Percentiles rank a stretch among this genome's conserved stretches.
These are phyloP conservation scores for Xylaria castorea DNA, from an alignment of 495 filamentous ascomycete species.

Conservation along the genomic window DNA sequence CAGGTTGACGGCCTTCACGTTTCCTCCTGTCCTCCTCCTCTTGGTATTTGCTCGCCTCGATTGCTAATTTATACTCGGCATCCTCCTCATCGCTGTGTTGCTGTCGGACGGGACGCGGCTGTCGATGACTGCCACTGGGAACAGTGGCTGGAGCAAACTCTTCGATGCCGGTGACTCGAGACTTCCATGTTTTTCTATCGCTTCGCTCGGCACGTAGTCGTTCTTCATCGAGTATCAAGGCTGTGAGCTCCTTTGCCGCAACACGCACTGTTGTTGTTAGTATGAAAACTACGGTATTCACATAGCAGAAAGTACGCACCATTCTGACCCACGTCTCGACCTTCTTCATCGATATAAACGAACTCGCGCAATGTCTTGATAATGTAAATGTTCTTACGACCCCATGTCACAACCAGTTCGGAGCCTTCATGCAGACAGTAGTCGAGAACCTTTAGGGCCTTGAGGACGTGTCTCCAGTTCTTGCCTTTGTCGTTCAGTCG, in stretches of 20 bases:
- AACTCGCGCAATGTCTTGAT: slow-evolving; percentile 99
- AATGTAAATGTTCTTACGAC: slow-evolving; percentile 95
- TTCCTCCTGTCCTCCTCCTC: slow-evolving; percentile 90
- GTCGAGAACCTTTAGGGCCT: slow-evolving; percentile 96
- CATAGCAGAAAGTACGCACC: slow-evolving; percentile 55
- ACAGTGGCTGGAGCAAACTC: slow-evolving; percentile 64
- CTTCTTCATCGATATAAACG: slow-evolving; percentile 92
- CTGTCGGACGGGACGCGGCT: slow-evolving; percentile 53
- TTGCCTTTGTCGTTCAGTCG: slow-evolving; percentile 99
- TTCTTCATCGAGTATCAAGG: slow-evolving; percentile 95
- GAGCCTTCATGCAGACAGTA: slow-evolving; percentile 98
- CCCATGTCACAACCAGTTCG: slow-evolving; percentile 97
- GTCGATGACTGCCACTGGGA: slow-evolving; percentile 39
- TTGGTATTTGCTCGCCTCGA: slow-evolving; percentile 95
- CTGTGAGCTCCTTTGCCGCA: slow-evolving; percentile 94
- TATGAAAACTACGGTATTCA: neutral
- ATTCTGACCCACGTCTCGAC: slow-evolving; percentile 92
- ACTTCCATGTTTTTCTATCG: slow-evolving; percentile 96
- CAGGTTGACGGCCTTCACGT: slow-evolving; percentile 72
- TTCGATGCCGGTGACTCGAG: slow-evolving; percentile 89
- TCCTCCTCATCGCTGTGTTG: slow-evolving; percentile 80
- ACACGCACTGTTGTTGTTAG: slow-evolving; percentile 73
- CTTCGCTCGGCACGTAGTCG: slow-evolving; percentile 87
- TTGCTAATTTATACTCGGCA: slow-evolving; percentile 87
- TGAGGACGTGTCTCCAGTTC: slow-evolving; percentile 99